Percentiles rank a stretch among this genome's conserved stretches.
phyloP scores from a whole-genome alignment of 768 basidiomycete species.

The Boletus rubropictus region DNA sequence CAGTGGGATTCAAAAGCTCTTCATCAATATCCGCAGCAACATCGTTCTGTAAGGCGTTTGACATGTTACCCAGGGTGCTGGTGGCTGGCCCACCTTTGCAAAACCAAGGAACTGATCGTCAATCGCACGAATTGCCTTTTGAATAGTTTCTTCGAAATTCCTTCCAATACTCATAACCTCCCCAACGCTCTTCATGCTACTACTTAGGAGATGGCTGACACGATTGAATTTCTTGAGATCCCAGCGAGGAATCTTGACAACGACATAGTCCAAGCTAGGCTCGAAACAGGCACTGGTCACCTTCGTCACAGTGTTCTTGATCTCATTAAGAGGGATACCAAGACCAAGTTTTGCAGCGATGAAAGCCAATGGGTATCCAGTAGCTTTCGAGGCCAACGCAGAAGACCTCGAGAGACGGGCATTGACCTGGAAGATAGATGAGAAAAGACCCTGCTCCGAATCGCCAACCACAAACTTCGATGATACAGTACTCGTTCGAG shows the following conservation, averaged over 20 bases:
- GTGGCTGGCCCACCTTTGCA: constrained; percentile 52
- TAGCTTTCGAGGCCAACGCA: constrained; percentile 96
- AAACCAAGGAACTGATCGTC: constrained; percentile 95
- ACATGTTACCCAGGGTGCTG: neutral
- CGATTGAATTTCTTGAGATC: constrained; percentile 97
- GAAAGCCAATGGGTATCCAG: constrained; percentile 96
- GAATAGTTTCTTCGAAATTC: constrained; percentile 97
- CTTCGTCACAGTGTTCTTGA: constrained; percentile 96
- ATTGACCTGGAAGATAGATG: constrained; percentile 52
- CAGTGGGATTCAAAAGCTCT: constrained; percentile 90
- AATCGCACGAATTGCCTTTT: constrained; percentile 95
- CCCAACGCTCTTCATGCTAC: constrained; percentile 98
- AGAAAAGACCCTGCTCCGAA: constrained; percentile 3
- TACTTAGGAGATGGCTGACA: constrained; percentile 85
- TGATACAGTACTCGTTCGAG: constrained; percentile 97
- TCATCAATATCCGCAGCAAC: constrained; percentile 87
- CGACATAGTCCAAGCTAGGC: constrained; percentile 93
- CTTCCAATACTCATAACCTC: constrained; percentile 99
- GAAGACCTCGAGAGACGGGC: constrained; percentile 98
- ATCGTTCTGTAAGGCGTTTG: constrained; percentile 54
- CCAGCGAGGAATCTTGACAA: constrained; percentile 99
- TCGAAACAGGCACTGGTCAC: constrained; percentile 97
- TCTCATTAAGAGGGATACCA: constrained; percentile 94
- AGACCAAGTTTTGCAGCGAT: constrained; percentile 98
- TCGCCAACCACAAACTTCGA: constrained; percentile 56